Base-by-base conservation (phyloP, 1,284 basidiomycete genomes). In the Xerocomus minutiporus region DNA sequence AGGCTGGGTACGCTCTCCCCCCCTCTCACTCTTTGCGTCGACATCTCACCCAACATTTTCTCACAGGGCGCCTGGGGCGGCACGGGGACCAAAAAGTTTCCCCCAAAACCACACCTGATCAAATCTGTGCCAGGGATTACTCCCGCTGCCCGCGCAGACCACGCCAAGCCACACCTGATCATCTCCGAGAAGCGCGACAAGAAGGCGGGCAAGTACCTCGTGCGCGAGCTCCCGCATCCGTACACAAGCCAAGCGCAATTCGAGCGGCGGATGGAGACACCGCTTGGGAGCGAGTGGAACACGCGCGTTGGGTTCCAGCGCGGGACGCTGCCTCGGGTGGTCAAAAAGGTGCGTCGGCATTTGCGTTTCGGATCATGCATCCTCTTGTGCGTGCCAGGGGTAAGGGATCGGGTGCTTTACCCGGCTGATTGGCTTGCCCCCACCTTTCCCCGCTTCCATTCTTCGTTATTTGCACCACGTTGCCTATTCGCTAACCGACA, bases 171-270 rank as follows among this genome's bases (percentile, higher is more conserved):
- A 8, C 86, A 97, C 68, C 84, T 99, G 60, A 97, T 99, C 73
- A 91, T 99, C 64, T 91, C 91, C 1, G 94, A 99, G 72, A 89
- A 88, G 67, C 83, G 86, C 52, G 94, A 98, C 74, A 94, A 93
- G 75, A 97, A 97, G 70, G 92, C 91, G 1, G 75, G 83, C 11
- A 90, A 91, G 71, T 98, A 93, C 70, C 77, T 86, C 53, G 82
- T 93, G 51, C 90, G 89, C 68, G 93, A 97, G 68, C 71, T 99
- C 46, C 96, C 96, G 2, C 91, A 88, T 69, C 96, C 96, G 2
- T 99, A 94, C 69, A 96, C 95, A 4, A 89, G 85, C 67, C 83
- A 84, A 49, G 88, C 86, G 8, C 95, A 97, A 73, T 97, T 90
- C 67, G 91, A 95, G 69, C 82, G 87, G 31, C 83, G 81, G 55